These are phyloP conservation scores for Ophiostoma ips DNA, from an alignment of 2,329 filamentous ascomycete genomes.

Conservation along the genomic window DNA sequence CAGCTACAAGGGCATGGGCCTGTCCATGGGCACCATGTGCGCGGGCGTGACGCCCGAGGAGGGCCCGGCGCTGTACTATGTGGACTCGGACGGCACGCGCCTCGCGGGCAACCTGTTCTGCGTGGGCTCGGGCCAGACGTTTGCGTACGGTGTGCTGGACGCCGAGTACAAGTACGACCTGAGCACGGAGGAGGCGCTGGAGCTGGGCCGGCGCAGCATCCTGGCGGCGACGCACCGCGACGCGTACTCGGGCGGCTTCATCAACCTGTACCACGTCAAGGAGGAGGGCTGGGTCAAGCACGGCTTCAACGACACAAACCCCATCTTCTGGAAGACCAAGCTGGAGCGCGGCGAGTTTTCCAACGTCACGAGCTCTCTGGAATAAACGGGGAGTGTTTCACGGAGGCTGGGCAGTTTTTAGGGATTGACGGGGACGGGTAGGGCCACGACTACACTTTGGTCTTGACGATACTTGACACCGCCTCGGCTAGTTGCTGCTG, in stretches of 20 bases:
- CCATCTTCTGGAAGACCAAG: slow-evolving; percentile 99
- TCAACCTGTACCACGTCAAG: slow-evolving; percentile 99
- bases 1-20: slow-evolving; percentile 95
- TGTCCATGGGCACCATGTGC: slow-evolving; percentile 99
- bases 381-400: too few relatives aligned
- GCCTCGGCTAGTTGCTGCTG: not conserved
- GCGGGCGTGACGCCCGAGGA: slow-evolving; percentile 91
- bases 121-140: slow-evolving; percentile 94
- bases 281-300: slow-evolving; percentile 98
- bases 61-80: slow-evolving; percentile 96
- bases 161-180: slow-evolving; percentile 90
- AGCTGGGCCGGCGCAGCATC: slow-evolving; percentile 83
- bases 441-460: too few relatives aligned
- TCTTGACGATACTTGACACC: not conserved
- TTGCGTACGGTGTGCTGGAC: slow-evolving; percentile 95
- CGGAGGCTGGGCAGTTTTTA: too few relatives aligned
- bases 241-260: slow-evolving; percentile 96
- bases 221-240: slow-evolving; percentile 92
- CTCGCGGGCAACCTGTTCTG: slow-evolving; percentile 93
- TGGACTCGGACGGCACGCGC: slow-evolving; percentile 91
- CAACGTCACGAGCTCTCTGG: slow-evolving; percentile 72
- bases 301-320: slow-evolving; percentile 95
- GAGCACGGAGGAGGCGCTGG: slow-evolving; percentile 73
- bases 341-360: slow-evolving; percentile 96
- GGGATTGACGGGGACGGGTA: too few relatives aligned